Percentiles rank a stretch among this genome's conserved stretches.
Evolutionary conservation across 1,284 basidiomycete genomes (phyloP).

Genomic region (Uromyces viciae-fabae): DNA sequence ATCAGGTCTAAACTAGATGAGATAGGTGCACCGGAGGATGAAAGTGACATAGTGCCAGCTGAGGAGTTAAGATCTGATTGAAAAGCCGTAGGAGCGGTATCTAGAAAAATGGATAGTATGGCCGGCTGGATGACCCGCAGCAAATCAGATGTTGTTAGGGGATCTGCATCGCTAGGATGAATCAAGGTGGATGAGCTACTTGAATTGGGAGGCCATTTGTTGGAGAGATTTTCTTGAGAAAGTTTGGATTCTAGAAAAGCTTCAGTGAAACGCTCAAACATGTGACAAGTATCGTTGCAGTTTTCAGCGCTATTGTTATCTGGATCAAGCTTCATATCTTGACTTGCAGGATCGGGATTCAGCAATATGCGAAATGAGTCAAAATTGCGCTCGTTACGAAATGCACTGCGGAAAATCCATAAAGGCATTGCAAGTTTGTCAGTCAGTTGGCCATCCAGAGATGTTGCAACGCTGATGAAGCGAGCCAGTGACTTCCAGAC

Average conservation of each 20-base stretch:
- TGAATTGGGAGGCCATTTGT: background rate
- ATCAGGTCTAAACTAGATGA: constrained; percentile 58
- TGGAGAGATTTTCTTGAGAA: constrained; percentile 21
- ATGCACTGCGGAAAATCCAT: constrained; percentile 36
- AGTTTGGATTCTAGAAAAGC: constrained; percentile 12
- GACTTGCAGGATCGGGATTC: background rate
- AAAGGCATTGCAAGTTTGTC: constrained; percentile 22
- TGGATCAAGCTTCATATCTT: background rate
- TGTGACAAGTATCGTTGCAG: constrained; percentile 1
- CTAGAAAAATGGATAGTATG: constrained; percentile 74
- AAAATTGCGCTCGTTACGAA: constrained; percentile 35
- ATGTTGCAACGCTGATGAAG: constrained; percentile 29
- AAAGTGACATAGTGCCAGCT: constrained; percentile 29
- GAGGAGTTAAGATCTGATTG: constrained; percentile 57
- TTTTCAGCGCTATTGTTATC: background rate
- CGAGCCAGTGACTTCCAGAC: constrained; percentile 38
- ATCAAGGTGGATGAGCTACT: background rate
- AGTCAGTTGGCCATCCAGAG: background rate
- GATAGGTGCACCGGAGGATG: constrained; percentile 17
- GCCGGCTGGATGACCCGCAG: constrained; percentile 66
- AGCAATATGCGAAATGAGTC: constrained; percentile 21
- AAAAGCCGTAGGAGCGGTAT: constrained; percentile 76
- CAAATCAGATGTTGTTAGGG: constrained; percentile 47
- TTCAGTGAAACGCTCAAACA: constrained; percentile 34
- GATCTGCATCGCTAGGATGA: no score